Base-by-base conservation (phyloP, 2,329 filamentous ascomycete genomes). In the Xylariaceae sp. region DNA sequence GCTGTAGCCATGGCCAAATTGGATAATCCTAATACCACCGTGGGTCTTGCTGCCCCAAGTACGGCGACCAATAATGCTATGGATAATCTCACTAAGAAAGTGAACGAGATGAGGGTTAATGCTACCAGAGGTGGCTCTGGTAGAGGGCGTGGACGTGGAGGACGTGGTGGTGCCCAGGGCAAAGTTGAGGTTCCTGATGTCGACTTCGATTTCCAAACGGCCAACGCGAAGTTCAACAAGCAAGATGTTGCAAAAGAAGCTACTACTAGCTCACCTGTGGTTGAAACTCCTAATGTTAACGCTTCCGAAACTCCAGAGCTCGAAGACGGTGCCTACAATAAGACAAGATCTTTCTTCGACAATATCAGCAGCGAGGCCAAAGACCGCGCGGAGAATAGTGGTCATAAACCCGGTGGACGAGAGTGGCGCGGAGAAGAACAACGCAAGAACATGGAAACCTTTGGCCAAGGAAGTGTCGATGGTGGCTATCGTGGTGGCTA, bases 361-460 rank as follows among this genome's bases (percentile, higher is more conserved):
- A 97, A 99, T 74, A 97, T 99, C 63, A 96, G 92, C 1, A 96
- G 91, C 65, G 95, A 99, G 73, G 84, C 91, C 61, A 96, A 90
- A 74, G 95, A 99, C 64, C 87, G 95, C 39, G 87, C 91, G 48
- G 91, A 94, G 60, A 87, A 87, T 34, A 81, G 80, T 37, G 83
- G 82, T 4, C 83, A 86, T 61, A 86, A 87, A 72, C 81, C 86
- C n/a, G 88, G 89, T 55, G 92, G 92, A 28, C 87, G 90, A 44
- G 92, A 96, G 73, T 96, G 95, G 87, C 87, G 95, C 51, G 89
- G 87, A 34, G 92, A 98, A 74, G 95, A 98, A 73, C 91, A 96
- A 73, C 92, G 89, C 74, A 92, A 92, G 78, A 98, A 98, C 73
- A 90, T 99, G 71, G 95, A 99, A 77, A 99, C 95, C 0, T 99